Conservation (phyloP, 768 basidiomycete genomes). For the Boletus tylopilopsis region DNA sequence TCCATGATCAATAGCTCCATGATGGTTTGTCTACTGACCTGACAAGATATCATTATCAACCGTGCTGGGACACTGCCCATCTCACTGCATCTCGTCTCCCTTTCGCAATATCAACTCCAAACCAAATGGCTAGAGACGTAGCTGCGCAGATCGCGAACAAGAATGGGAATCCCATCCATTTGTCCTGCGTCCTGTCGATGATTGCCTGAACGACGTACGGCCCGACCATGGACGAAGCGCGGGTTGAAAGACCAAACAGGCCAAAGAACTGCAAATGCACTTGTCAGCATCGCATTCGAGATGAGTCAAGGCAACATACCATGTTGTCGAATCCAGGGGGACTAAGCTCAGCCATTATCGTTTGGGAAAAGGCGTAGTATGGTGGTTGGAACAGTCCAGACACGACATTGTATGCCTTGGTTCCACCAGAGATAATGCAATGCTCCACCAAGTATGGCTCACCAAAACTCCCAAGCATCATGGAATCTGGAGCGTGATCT, state of each 20-base stretch:
- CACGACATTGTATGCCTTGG: slow-evolving; percentile 73
- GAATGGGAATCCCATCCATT: slow-evolving; percentile 85
- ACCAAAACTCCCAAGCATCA: slow-evolving; percentile 88
- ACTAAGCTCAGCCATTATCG: slow-evolving; percentile 86
- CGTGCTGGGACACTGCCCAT: slow-evolving; percentile 44
- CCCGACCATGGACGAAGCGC: slow-evolving; percentile 84
- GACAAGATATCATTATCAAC: too few species aligned
- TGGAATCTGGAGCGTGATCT: slow-evolving; percentile 48
- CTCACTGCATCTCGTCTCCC: slow-evolving; percentile 57
- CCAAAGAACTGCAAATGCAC: slow-evolving; percentile 65
- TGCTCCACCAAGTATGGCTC: slow-evolving; percentile 8
- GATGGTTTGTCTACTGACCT: too few species aligned
- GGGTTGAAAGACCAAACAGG: slow-evolving; percentile 79
- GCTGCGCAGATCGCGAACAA: slow-evolving; percentile 65
- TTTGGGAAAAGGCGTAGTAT: slow-evolving; percentile 83
- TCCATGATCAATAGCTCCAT: too few species aligned
- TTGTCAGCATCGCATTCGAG: neutral
- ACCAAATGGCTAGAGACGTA: slow-evolving; percentile 76
- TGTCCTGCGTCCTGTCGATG: slow-evolving; percentile 65
- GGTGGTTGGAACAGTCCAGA: slow-evolving; percentile 84
- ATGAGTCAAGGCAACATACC: slow-evolving; percentile 29
- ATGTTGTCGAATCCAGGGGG: slow-evolving; percentile 87
- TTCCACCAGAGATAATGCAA: neutral
- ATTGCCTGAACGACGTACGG: slow-evolving; percentile 85
- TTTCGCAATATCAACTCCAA: slow-evolving; percentile 60